phyloP scores from a whole-genome alignment of 805 yeast species.

The Pichia cabralensis region DNA sequence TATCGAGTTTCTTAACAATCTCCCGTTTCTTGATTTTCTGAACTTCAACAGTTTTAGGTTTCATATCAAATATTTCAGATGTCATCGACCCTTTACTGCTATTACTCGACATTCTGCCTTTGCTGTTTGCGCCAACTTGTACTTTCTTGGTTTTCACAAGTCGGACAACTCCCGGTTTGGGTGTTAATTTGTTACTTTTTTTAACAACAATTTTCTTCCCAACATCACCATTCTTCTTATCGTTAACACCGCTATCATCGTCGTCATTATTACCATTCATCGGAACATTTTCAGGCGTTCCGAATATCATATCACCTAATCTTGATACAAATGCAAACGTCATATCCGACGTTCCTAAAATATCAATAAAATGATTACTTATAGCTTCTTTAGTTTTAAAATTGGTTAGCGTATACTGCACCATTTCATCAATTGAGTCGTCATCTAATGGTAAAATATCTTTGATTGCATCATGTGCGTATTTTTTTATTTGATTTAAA shows the following conservation, averaged over 20 bases:
- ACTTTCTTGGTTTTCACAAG: slow-evolving; percentile 1
- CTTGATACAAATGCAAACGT: slow-evolving; percentile 37
- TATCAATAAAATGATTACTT: slow-evolving; percentile 41
- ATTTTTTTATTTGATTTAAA: slow-evolving; percentile 17
- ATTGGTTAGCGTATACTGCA: slow-evolving; percentile 38
- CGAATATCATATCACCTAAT: slow-evolving; percentile 32
- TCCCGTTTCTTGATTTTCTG: slow-evolving; percentile 16
- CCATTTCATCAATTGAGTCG: slow-evolving; percentile 44
- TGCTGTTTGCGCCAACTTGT: slow-evolving; percentile 5
- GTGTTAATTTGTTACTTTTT: slow-evolving; percentile 5
- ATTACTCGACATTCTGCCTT: slow-evolving; percentile 12
- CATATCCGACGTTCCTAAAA: slow-evolving; percentile 49
- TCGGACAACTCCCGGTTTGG: slow-evolving; percentile 7
- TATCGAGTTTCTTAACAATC: slow-evolving; percentile 37
- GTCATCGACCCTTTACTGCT: slow-evolving; percentile 29
- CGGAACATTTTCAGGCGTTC: slow-evolving; percentile 5
- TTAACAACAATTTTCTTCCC: neutral
- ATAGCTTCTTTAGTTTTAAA: slow-evolving; percentile 39
- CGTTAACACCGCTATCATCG: neutral
- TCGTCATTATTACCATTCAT: too few relatives aligned
- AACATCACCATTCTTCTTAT: neutral
- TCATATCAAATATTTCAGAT: slow-evolving; percentile 35
- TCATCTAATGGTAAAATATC: slow-evolving; percentile 47
- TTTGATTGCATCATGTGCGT: slow-evolving; percentile 15
- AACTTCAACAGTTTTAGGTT: slow-evolving; percentile 18